phyloP scores from a whole-genome alignment of 371 early-diverging fungal genomes.

The Dichotomocladium elegans region DNA sequence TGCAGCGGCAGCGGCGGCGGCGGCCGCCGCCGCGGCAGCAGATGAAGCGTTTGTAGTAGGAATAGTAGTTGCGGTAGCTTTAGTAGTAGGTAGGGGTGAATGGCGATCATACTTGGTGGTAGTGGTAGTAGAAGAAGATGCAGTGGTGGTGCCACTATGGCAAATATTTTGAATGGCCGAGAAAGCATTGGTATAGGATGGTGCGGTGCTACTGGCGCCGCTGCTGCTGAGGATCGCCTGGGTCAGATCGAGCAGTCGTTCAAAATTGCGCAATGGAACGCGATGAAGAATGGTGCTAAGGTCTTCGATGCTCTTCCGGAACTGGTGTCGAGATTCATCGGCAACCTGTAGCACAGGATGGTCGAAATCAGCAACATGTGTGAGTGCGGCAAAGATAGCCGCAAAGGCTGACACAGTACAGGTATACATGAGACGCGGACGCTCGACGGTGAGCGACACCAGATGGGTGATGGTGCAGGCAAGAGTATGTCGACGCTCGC shows the following conservation, averaged over 20 bases:
- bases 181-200: constrained; percentile 10
- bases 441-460: constrained; percentile 31
- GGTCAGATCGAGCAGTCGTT: constrained; percentile 29
- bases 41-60: neutral
- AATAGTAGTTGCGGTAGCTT: neutral
- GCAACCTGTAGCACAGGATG: constrained; percentile 26
- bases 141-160: neutral
- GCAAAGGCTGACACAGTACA: constrained; percentile 31
- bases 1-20: neutral
- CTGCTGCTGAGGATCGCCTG: constrained; percentile 16
- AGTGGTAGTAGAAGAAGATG: neutral
- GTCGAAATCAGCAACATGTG: constrained; percentile 36
- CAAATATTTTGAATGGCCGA: constrained; percentile 9
- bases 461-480: constrained; percentile 41
- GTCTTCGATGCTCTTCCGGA: constrained; percentile 31
- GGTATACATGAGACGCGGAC: constrained; percentile 31
- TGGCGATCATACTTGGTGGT: too few species aligned
- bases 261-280: constrained; percentile 15
- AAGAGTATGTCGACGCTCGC: constrained; percentile 28
- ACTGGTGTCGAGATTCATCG: constrained; percentile 32
- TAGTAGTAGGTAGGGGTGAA: too few species aligned
- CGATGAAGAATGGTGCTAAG: constrained; percentile 19
- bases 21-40: neutral
- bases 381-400: constrained; percentile 38
- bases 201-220: neutral